Conservation (phyloP, 1,284 basidiomycete genomes). For the Melampsora larici-populina region DNA sequence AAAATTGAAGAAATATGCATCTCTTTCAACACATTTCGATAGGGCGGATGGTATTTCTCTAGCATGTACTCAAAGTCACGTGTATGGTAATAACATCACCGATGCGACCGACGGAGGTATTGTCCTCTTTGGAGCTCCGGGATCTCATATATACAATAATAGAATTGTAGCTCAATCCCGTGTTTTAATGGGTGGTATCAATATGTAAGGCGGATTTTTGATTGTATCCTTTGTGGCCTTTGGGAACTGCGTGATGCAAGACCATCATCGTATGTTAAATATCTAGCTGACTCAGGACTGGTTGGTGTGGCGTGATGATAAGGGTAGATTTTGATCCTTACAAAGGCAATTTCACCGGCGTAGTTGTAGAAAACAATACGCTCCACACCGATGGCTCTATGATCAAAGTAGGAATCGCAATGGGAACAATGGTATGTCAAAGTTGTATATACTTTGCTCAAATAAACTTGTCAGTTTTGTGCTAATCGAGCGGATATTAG, state of each 20-base stretch:
- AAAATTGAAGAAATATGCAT: too few relatives aligned
- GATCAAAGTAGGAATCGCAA: conserved; percentile 1
- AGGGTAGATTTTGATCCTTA: conserved; percentile 1
- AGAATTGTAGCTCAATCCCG: background rate
- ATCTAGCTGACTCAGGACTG: too few relatives aligned
- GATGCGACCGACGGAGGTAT: conserved; percentile 2
- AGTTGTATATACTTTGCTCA: background rate
- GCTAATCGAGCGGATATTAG: background rate
- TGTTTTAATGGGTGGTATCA: background rate
- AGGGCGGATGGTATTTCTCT: background rate
- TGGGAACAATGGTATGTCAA: background rate
- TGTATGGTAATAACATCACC: background rate
- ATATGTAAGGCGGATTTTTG: background rate
- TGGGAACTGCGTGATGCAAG: too few relatives aligned
- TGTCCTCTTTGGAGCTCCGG: conserved; percentile 6
- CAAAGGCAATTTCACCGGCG: background rate
- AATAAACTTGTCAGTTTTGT: too few relatives aligned
- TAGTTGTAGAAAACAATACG: background rate
- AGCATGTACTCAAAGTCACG: background rate
- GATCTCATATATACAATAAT: background rate
- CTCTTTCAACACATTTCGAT: too few relatives aligned
- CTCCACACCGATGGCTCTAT: background rate
- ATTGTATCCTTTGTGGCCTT: too few relatives aligned
- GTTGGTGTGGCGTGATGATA: background rate
- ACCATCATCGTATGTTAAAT: too few relatives aligned